phyloP scores from a whole-genome alignment of 2,329 filamentous ascomycete species.

The Claviceps africana region DNA sequence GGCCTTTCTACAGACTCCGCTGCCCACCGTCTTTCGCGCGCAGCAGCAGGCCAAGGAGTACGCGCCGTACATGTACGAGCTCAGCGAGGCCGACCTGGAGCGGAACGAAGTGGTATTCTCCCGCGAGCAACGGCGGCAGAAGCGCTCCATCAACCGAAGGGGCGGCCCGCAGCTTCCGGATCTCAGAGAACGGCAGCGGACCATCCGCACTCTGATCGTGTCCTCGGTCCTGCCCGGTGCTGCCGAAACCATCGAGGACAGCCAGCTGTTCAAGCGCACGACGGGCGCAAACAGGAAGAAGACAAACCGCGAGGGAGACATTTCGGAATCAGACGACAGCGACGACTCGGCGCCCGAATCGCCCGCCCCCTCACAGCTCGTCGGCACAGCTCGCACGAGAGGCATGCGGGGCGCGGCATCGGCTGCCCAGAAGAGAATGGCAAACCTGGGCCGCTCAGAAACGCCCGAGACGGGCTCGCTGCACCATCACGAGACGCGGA shows the following conservation, averaged over 20 bases:
- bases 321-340: constrained; percentile 81
- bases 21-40: constrained; percentile 72
- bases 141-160: constrained; percentile 84
- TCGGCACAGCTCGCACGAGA: constrained; percentile 72
- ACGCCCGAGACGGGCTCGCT: constrained; percentile 60
- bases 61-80: constrained; percentile 83
- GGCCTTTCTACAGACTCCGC: constrained; percentile 73
- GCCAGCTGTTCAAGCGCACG: constrained; percentile 70
- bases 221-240: constrained; percentile 86
- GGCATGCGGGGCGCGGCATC: constrained; percentile 81
- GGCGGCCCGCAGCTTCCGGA: constrained; percentile 91
- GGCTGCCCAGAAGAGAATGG: constrained; percentile 77
- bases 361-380: constrained; percentile 59
- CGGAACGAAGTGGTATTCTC: constrained; percentile 85
- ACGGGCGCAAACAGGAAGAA: constrained; percentile 47
- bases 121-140: constrained; percentile 84
- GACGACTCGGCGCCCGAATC: constrained; percentile 80
- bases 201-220: constrained; percentile 81
- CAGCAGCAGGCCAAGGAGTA: constrained; percentile 91
- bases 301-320: constrained; percentile 45
- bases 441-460: constrained; percentile 66
- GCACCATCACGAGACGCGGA: constrained; percentile 60
- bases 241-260: constrained; percentile 66
- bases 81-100: constrained; percentile 81
- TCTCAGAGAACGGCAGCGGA: constrained; percentile 85